Conservation (phyloP, 2,329 filamentous ascomycete genomes). For the Rhynchosporium graminicola region DNA sequence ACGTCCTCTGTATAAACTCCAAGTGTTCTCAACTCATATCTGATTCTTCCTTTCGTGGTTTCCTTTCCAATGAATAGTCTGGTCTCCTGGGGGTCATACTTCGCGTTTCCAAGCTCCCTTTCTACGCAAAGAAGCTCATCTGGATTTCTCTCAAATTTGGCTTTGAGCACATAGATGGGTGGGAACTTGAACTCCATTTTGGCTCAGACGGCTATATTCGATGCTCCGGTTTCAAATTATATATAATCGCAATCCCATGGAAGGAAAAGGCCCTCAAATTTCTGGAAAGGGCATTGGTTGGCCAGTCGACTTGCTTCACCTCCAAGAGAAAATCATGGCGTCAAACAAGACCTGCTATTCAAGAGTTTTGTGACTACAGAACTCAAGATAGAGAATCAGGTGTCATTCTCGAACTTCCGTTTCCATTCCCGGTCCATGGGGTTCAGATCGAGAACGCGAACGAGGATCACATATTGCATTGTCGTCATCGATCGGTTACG, state of each 20-base stretch:
- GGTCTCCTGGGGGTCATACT: constrained; percentile 69
- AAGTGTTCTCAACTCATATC: constrained; percentile 73
- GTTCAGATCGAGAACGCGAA: not conserved
- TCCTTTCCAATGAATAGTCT: constrained; percentile 74
- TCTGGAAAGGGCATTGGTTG: not conserved
- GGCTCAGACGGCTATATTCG: not conserved
- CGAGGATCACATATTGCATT: not conserved
- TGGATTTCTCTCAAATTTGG: constrained; percentile 21
- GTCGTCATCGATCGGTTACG: not conserved
- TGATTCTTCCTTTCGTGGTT: constrained; percentile 66
- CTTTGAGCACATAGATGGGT: constrained; percentile 64
- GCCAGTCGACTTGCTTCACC: not conserved
- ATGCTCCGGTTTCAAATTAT: not conserved
- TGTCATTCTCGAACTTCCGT: not conserved
- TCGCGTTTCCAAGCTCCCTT: constrained; percentile 65
- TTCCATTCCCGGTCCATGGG: not conserved
- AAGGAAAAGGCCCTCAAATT: not conserved
- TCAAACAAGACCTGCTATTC: too few species aligned
- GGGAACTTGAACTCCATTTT: constrained; percentile 34
- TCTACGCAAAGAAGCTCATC: constrained; percentile 63
- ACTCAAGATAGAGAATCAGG: not conserved
- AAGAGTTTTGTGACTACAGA: too few species aligned
- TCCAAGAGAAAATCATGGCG: too few species aligned
- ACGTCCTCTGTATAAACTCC: constrained; percentile 50
- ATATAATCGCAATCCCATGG: not conserved